phyloP scores from a whole-genome alignment of 176 grass and related monocot species.

The Cymbopogon citratus region DNA sequence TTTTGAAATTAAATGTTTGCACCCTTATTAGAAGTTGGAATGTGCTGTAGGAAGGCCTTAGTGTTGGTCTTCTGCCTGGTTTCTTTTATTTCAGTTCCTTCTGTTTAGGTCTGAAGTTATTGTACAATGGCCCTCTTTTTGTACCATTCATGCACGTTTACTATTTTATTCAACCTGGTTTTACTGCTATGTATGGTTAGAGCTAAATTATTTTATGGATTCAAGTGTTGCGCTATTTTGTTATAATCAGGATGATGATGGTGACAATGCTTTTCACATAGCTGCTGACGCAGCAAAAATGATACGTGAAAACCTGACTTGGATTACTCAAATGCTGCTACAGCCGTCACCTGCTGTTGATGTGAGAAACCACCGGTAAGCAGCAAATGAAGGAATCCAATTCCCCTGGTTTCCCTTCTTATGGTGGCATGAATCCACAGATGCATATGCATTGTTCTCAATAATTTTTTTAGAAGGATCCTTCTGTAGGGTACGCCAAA shows the following conservation, averaged over 20 bases:
- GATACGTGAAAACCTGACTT: slow-evolving; percentile 94
- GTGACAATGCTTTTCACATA: slow-evolving; percentile 97
- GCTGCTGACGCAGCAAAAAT: slow-evolving; percentile 98
- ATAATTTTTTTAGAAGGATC: background rate
- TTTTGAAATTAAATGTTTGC: background rate
- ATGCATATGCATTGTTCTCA: slow-evolving; percentile 20
- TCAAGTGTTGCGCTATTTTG: slow-evolving; percentile 28
- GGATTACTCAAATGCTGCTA: slow-evolving; percentile 87
- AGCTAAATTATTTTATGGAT: background rate
- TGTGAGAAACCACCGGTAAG: slow-evolving; percentile 97
- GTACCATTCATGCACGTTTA: background rate
- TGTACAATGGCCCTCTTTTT: background rate
- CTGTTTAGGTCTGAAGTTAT: slow-evolving; percentile 13
- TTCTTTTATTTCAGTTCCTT: background rate
- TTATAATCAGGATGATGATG: slow-evolving; percentile 94
- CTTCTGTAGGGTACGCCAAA: slow-evolving; percentile 15
- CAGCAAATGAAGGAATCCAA: slow-evolving; percentile 3
- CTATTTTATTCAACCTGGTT: background rate
- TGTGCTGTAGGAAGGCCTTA: background rate
- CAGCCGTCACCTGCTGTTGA: slow-evolving; percentile 73
- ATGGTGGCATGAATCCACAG: background rate
- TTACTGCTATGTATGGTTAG: background rate
- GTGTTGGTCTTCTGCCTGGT: background rate
- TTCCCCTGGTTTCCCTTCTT: background rate
- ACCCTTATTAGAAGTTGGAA: slow-evolving; percentile 1